phyloP scores from a whole-genome alignment of 1,284 basidiomycete species.

The Moesziomyces antarcticus region DNA sequence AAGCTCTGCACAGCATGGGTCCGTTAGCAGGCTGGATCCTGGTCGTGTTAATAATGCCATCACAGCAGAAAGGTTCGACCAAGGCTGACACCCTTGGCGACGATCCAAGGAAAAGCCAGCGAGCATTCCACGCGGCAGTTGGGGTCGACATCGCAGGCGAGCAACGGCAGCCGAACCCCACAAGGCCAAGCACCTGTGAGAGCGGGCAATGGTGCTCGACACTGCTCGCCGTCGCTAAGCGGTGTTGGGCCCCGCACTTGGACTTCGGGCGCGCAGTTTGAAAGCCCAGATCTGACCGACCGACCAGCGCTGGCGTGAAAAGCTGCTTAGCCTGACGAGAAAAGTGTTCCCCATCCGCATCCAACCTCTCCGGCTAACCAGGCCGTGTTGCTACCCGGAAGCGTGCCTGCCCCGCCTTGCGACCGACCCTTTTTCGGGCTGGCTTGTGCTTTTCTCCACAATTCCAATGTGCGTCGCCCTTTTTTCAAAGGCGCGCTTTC shows the following conservation, averaged over 20 bases:
- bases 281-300: neutral
- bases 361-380: neutral
- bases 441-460: neutral
- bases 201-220: no score
- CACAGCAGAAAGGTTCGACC: no score
- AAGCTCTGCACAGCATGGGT: no score
- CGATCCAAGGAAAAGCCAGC: no score
- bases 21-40: no score
- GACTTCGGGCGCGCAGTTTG: neutral
- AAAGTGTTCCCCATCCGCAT: no score
- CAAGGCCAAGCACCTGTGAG: neutral
- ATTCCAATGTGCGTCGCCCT: neutral
- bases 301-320: neutral
- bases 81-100: no score
- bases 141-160: neutral
- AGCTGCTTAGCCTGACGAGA: neutral
- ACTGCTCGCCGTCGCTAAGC: no score
- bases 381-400: neutral
- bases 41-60: no score
- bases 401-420: neutral
- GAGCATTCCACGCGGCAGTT: no score
- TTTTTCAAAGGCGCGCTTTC: neutral
- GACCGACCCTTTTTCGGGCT: neutral
- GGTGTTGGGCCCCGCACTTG: neutral
- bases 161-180: constrained; percentile 1